Percentiles rank a stretch among this genome's conserved stretches.
These are phyloP conservation scores for Ophiosphaerella korrae DNA, from an alignment of 2,329 filamentous ascomycete genomes.

Conservation along the genomic window DNA sequence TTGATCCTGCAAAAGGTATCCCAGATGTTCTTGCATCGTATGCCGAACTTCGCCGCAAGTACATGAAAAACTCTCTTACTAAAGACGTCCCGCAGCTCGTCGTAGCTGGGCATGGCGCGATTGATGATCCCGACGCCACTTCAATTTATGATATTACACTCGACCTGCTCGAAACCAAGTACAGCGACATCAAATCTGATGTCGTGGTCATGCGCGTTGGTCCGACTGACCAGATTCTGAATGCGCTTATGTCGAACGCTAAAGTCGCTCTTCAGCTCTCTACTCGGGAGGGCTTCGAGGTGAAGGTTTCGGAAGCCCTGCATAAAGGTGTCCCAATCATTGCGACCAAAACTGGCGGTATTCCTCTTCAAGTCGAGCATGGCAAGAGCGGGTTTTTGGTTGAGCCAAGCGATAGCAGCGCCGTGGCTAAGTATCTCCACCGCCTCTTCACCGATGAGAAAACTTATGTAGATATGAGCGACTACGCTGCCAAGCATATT, in stretches of 20 bases:
- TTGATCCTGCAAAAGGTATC: conserved; percentile 84
- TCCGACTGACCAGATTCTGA: conserved; percentile 79
- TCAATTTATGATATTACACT: conserved; percentile 75
- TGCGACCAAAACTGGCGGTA: conserved; percentile 74
- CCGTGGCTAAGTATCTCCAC: conserved; percentile 65
- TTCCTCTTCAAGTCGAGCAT: conserved; percentile 77
- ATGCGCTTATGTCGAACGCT: conserved; percentile 73
- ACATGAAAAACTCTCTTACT: conserved; percentile 57
- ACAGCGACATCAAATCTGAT: conserved; percentile 56
- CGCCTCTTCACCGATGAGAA: conserved; percentile 68
- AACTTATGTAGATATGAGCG: conserved; percentile 70
- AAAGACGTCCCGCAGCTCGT: conserved; percentile 71
- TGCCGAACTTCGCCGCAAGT: conserved; percentile 69
- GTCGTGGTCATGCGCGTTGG: conserved; percentile 78
- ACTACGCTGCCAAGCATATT: conserved; percentile 68
- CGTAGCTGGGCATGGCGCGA: conserved; percentile 78
- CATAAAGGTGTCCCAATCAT: conserved; percentile 82
- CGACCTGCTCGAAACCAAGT: conserved; percentile 66
- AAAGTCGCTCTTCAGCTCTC: conserved; percentile 79
- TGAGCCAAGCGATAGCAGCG: conserved; percentile 67
- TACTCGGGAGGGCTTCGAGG: conserved; percentile 81
- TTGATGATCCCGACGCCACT: conserved; percentile 79
- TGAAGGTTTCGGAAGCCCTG: conserved; percentile 83
- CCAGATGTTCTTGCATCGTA: conserved; percentile 78
- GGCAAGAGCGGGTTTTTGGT: conserved; percentile 76